These are phyloP conservation scores for Trichocladium antarcticum DNA, from an alignment of 495 filamentous ascomycete species.

Conservation along the genomic window DNA sequence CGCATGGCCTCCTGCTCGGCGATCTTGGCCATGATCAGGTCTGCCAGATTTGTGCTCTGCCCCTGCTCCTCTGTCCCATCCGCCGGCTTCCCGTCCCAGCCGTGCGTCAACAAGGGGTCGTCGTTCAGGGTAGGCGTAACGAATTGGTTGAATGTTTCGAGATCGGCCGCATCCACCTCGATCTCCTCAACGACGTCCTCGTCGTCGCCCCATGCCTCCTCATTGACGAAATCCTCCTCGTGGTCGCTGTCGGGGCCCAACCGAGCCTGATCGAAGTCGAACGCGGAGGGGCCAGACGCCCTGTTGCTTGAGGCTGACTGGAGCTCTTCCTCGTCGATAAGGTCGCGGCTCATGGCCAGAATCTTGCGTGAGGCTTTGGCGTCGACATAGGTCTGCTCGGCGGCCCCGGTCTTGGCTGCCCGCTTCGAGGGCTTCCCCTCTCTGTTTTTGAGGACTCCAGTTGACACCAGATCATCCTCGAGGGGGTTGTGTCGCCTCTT, in stretches of 20 bases:
- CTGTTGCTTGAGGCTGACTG: slow-evolving; percentile 15
- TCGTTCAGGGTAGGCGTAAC: slow-evolving; percentile 49
- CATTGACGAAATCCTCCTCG: slow-evolving; percentile 36
- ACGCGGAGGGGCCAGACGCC: slow-evolving; percentile 22
- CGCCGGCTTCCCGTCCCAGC: slow-evolving; percentile 34
- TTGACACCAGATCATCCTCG: slow-evolving; percentile 57
- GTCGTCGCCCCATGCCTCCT: slow-evolving; percentile 54
- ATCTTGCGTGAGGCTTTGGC: slow-evolving; percentile 80
- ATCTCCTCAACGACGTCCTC: slow-evolving; percentile 67
- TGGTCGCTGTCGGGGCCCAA: slow-evolving; percentile 23
- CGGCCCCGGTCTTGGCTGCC: slow-evolving; percentile 46
- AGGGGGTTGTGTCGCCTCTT: slow-evolving; percentile 55
- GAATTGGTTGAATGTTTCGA: slow-evolving; percentile 84
- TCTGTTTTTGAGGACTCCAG: slow-evolving; percentile 48
- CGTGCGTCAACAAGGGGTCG: slow-evolving; percentile 41
- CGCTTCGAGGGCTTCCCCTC: slow-evolving; percentile 44
- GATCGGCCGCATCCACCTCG: slow-evolving; percentile 80
- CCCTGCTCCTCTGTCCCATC: slow-evolving; percentile 39
- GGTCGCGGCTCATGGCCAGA: slow-evolving; percentile 69
- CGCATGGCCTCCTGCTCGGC: slow-evolving; percentile 73
- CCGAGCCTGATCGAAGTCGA: slow-evolving; percentile 35
- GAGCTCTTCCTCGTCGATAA: slow-evolving; percentile 58
- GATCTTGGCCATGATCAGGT: slow-evolving; percentile 87
- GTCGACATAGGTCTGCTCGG: slow-evolving; percentile 65
- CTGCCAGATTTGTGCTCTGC: slow-evolving; percentile 69